Base-by-base conservation (phyloP, 805 yeast species). In the Yamadazyma endophytica region DNA sequence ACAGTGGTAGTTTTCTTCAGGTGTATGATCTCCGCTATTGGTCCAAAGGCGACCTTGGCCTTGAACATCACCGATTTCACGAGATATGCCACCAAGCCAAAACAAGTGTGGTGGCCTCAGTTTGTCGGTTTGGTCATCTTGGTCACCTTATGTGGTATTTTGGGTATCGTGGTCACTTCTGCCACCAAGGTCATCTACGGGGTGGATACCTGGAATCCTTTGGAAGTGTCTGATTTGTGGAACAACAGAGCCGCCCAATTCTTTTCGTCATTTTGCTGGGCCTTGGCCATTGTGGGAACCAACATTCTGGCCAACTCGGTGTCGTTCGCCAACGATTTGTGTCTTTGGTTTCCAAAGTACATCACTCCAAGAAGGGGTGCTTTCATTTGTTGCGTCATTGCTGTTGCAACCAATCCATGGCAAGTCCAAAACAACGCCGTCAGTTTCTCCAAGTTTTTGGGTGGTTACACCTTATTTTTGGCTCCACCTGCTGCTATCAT, bases 301-400 rank as follows among this genome's bases (percentile, higher is more conserved):
- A 84, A 84, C 50, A 74, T 84, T 38, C 73, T 86, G 14, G 82
- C 83, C 13, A 80, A 80, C 56, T 77, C 83, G 9, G 62, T 80
- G 32, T 30, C 39, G 16, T 26, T 83, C 9, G 86, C 85, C 49
- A 79, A 84, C 2, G 87, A 80, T 54, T 75, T 77, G 64, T 70
- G 85, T 4, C 81, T 85, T 1, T 50, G 79, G 36, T 50, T 78
- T 18, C 86, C 87, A 31, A 70, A 69, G 33, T 80, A 61, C 56
- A 60, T 80, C 46, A 79, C 73, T 57, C 85, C 86, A 47, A 68
- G 95, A 54, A 73, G 95, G 54, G 95, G 94, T 50, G 79, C 86
- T 3, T 82, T 73, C 54, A 58, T 87, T 25, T 25, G 33, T 26
- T 27, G 22, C 20, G 15, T 25, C 2, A 13, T 31, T 9, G 26